These are phyloP conservation scores for Pyrenochaeta sp. DNA, from an alignment of 2,329 filamentous ascomycete genomes.

Conservation along the genomic window DNA sequence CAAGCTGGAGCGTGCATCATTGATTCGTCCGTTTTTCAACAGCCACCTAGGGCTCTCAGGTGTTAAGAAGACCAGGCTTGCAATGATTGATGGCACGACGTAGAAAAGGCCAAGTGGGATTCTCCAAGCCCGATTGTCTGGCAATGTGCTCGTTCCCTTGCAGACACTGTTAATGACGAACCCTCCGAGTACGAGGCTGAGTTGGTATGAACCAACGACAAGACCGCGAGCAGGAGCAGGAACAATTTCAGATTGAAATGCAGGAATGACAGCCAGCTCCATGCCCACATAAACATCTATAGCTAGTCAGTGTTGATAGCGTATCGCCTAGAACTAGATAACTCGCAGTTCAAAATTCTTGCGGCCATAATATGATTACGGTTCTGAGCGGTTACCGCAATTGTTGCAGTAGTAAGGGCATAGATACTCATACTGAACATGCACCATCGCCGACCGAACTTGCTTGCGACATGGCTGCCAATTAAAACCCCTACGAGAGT, in stretches of 20 bases:
- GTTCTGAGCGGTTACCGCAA: conserved; percentile 5
- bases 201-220: conserved; percentile 12
- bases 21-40: conserved; percentile 3
- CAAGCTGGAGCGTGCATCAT: conserved; percentile 2
- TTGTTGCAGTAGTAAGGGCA: conserved; percentile 7
- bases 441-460: conserved; percentile 9
- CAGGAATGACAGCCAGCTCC: conserved; percentile 14
- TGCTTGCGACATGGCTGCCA: conserved; percentile 2
- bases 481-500: conserved; percentile 52
- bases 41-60: conserved; percentile 14
- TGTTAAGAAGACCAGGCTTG: conserved; percentile 3
- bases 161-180: conserved; percentile 10
- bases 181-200: conserved; percentile 8
- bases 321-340: background rate
- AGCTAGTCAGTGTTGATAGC: background rate
- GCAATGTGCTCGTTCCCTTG: conserved; percentile 7
- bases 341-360: conserved; percentile 12
- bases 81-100: conserved; percentile 7
- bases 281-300: conserved; percentile 15
- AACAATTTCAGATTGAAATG: conserved; percentile 14
- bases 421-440: conserved; percentile 16
- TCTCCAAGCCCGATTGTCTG: conserved; percentile 8
- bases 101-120: conserved; percentile 12
- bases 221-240: conserved; percentile 12
- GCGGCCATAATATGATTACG: conserved; percentile 15